Evolutionary conservation across 345 rosid genomes (phyloP).

Genomic region (Theobroma cacao): DNA sequence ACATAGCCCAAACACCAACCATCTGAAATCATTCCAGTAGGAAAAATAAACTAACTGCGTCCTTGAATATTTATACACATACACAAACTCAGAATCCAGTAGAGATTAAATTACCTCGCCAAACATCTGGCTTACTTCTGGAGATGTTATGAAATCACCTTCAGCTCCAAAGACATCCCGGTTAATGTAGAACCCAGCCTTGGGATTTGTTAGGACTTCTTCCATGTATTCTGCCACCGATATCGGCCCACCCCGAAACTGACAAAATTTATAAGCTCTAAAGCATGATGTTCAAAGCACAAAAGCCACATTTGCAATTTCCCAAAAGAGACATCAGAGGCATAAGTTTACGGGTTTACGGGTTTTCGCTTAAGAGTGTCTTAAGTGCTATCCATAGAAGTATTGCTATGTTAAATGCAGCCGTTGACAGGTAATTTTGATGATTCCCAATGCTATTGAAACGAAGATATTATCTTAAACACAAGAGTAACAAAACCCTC

Average conservation of each 20-base stretch:
- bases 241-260: conserved; percentile 80
- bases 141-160: conserved; percentile 95
- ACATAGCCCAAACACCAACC: conserved; percentile 89
- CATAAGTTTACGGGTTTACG: not conserved
- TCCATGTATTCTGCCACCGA: conserved; percentile 93
- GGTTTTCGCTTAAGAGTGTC: not conserved
- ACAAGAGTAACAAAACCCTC: not conserved
- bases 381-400: not conserved
- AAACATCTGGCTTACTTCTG: conserved; percentile 97
- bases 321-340: not conserved
- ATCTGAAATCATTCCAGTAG: conserved; percentile 43
- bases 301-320: not conserved
- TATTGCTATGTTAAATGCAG: not conserved
- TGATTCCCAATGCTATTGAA: not conserved
- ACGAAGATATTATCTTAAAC: not conserved
- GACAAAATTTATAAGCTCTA: not conserved
- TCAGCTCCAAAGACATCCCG: conserved; percentile 91
- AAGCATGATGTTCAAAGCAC: not conserved
- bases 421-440: not conserved
- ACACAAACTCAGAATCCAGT: not conserved
- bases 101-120: conserved; percentile 60
- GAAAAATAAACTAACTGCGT: not conserved
- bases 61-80: not conserved
- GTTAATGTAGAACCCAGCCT: conserved; percentile 82
- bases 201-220: conserved; percentile 92